phyloP scores from a whole-genome alignment of 148 eudicot species.

The Nyssa sinensis region DNA sequence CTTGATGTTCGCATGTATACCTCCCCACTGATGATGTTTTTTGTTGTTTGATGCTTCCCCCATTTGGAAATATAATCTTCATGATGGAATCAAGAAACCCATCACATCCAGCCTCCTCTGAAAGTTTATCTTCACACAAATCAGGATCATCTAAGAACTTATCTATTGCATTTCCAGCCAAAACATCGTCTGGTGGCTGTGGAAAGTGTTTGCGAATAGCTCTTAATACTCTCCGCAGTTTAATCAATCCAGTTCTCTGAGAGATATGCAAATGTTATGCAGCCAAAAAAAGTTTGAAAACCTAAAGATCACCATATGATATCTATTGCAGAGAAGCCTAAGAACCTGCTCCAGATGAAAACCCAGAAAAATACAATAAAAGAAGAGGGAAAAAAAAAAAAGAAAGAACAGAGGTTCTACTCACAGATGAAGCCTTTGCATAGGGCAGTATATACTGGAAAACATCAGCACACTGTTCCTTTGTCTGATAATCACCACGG shows the following conservation, averaged over 20 bases:
- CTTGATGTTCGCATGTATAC: slow-evolving; percentile 33
- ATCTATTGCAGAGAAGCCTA: not conserved
- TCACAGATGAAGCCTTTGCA: slow-evolving; percentile 93
- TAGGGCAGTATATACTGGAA: slow-evolving; percentile 93
- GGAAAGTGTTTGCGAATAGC: slow-evolving; percentile 96
- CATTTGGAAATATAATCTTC: slow-evolving; percentile 54
- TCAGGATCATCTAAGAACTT: slow-evolving; percentile 80
- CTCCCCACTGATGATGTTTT: slow-evolving; percentile 44
- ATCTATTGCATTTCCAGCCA: slow-evolving; percentile 76
- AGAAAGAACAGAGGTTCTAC: slow-evolving; percentile 28
- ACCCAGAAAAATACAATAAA: not conserved
- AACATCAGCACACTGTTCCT: slow-evolving; percentile 99
- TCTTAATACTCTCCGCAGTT: slow-evolving; percentile 91
- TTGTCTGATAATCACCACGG: slow-evolving; percentile 93
- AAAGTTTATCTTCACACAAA: slow-evolving; percentile 84
- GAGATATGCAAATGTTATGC: slow-evolving; percentile 16
- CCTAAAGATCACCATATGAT: slow-evolving; percentile 9
- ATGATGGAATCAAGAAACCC: slow-evolving; percentile 63
- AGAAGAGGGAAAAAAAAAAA: slow-evolving; percentile 7
- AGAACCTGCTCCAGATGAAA: not conserved
- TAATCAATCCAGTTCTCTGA: slow-evolving; percentile 82
- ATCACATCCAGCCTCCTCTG: slow-evolving; percentile 80
- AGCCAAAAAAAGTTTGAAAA: slow-evolving; percentile 18
- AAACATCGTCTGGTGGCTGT: slow-evolving; percentile 78
- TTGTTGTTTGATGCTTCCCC: slow-evolving; percentile 45